phyloP scores from a whole-genome alignment of 139 green algal genomes.

The Ettlia oleoabundans region DNA sequence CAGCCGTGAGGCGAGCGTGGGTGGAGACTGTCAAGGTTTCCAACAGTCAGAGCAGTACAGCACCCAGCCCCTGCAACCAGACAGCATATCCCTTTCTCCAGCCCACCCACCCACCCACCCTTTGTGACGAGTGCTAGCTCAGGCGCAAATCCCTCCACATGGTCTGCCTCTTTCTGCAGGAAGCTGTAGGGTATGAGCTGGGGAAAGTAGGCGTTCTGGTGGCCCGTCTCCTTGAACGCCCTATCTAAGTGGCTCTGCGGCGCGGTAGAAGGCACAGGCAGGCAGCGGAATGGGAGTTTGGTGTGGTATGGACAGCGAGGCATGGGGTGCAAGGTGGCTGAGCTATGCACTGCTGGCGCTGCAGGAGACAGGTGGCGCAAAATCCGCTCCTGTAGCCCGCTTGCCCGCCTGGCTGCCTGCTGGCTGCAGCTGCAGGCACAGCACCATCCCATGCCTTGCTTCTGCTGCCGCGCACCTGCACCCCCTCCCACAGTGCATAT shows the following conservation, averaged over 20 bases:
- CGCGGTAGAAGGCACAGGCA: not conserved
- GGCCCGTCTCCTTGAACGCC: constrained; percentile 88
- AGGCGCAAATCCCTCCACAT: constrained; percentile 99
- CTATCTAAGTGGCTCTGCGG: constrained; percentile 67
- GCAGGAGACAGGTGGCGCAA: too few species aligned
- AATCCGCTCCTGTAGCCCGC: too few species aligned
- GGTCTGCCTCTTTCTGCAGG: constrained; percentile 97
- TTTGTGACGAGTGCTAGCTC: constrained; percentile 98
- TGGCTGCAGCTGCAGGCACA: not conserved
- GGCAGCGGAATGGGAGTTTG: not conserved
- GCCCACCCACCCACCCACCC: constrained; percentile 45
- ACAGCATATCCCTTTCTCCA: not conserved
- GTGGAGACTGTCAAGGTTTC: too few species aligned
- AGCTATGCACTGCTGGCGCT: too few species aligned
- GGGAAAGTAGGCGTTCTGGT: constrained; percentile 97
- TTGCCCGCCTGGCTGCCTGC: too few species aligned
- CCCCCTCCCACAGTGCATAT: constrained; percentile 82
- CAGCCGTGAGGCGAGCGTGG: too few species aligned
- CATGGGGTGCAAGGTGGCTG: too few species aligned
- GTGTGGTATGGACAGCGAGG: too few species aligned
- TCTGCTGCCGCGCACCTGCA: constrained; percentile 48
- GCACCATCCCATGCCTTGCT: not conserved
- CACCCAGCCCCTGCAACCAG: too few species aligned
- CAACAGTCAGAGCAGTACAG: too few species aligned
- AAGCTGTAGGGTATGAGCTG: constrained; percentile 98